A percentile compares a stretch with the other conserved stretches of the same genome.
Evolutionary conservation across 805 yeast species (phyloP).

Genomic region (Yamadazyma kitorensis): DNA sequence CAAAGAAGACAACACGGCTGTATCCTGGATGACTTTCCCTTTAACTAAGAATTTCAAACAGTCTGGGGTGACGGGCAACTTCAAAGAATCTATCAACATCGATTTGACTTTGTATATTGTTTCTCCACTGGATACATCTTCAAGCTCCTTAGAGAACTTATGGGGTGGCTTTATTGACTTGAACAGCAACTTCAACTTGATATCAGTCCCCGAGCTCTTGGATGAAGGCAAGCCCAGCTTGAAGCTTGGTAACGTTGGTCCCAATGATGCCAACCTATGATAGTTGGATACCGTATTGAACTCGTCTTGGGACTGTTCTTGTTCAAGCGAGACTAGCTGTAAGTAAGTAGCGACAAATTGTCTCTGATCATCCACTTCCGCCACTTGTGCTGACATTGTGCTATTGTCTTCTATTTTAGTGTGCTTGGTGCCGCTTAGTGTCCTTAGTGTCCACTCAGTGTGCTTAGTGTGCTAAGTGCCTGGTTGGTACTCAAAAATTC

Average conservation of each 20-base stretch:
- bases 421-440: no score
- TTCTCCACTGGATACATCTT: conserved; percentile 19
- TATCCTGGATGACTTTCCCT: conserved; percentile 61
- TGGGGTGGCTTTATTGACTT: conserved; percentile 71
- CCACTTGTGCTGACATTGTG: conserved; percentile 9
- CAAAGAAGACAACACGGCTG: conserved; percentile 29
- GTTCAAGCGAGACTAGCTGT: conserved; percentile 45
- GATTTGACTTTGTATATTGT: conserved; percentile 40
- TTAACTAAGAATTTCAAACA: conserved; percentile 54
- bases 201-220: conserved; percentile 1
- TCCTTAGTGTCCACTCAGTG: no score
- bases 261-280: conserved; percentile 27
- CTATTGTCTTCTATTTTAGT: no score
- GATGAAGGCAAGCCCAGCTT: conserved; percentile 24
- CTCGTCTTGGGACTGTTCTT: conserved; percentile 30
- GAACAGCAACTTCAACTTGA: conserved; percentile 29
- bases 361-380: conserved; percentile 26
- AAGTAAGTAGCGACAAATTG: conserved; percentile 50
- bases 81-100: conserved; percentile 27
- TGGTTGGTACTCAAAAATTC: no score
- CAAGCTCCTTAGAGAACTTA: conserved; percentile 46
- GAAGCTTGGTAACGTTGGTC: conserved; percentile 50
- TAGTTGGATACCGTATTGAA: conserved; percentile 33
- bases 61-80: conserved; percentile 29
- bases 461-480: no score